These are phyloP conservation scores for Byssochlamys sp. DNA, from an alignment of 2,329 filamentous ascomycete genomes.

Conservation along the genomic window DNA sequence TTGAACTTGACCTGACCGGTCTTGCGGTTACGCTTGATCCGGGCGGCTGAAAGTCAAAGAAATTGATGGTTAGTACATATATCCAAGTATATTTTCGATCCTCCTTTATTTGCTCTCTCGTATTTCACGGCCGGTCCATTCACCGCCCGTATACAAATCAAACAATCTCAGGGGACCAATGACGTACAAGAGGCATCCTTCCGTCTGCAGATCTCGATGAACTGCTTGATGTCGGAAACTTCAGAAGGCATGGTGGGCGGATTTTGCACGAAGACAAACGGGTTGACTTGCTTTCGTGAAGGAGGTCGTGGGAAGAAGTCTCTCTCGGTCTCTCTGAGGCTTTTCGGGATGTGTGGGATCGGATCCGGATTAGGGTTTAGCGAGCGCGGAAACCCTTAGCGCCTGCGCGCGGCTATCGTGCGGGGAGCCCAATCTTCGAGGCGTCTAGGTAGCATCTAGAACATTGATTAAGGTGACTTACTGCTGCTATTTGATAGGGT, in stretches of 20 bases:
- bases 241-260: constrained; percentile 89
- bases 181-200: constrained; percentile 98
- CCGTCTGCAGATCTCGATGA: constrained; percentile 99
- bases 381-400: constrained; percentile 10
- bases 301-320: constrained; percentile 12
- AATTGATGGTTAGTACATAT: constrained; percentile 10
- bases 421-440: not conserved
- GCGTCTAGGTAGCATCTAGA: not conserved
- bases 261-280: constrained; percentile 14
- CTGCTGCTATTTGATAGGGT: not conserved
- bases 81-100: constrained; percentile 3
- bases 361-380: constrained; percentile 18
- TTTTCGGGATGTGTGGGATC: constrained; percentile 7
- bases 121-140: not conserved
- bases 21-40: constrained; percentile 93
- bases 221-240: constrained; percentile 98
- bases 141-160: not conserved
- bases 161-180: constrained; percentile 3
- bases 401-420: not conserved
- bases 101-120: not conserved
- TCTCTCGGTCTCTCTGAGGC: constrained; percentile 2
- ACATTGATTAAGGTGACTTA: not conserved
- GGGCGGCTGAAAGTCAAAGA: constrained; percentile 54
- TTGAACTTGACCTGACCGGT: constrained; percentile 98
- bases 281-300: constrained; percentile 1